Evolutionary conservation across 2,329 filamentous ascomycete genomes (phyloP), one percentile per base, ranked within the genome.

Genomic region (Nemania diffusa): DNA sequence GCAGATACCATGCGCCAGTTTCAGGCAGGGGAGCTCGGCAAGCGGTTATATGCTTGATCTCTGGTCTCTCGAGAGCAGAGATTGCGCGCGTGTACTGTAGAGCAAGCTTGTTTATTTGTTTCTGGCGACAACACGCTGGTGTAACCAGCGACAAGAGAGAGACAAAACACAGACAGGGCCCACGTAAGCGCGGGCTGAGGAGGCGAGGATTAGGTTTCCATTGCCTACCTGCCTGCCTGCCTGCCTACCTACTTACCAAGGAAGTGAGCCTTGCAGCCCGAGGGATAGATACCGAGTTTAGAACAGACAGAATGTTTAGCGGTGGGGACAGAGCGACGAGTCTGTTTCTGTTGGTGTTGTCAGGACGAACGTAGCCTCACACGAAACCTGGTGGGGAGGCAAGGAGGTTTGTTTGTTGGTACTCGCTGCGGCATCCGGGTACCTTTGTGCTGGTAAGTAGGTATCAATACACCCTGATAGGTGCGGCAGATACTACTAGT

Each of bases 1-100:
- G 46, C 37, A 62, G 62, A 65, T 68, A 58, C 66, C 52, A 34
- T 68, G 63, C 59, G 40, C 59, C 63, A 69, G 66, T 59, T 46
- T 50, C 57, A 59, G 58, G 57, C 32, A 65, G 55, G 48, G 53
- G 37, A 42, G 34, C 57, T 59, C 46, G 52, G 57, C 51, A 57
- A 27, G 26, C 22, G 55, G 50, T 22, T 53, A 17, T 5, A 22
- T 26, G 46, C 46, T 15, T 20, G 26, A 59, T 55, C 53, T 42
- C 29, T 34, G n/a, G 53, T 15, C 32, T 57, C 24, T 63, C 46
- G 42, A 50, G 15, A 22, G 42, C 5, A 46, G 22, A 24, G 65
- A 53, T 64, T 60, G 40, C 62, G 57, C 48, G 40, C 57, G 57
- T 15, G 50, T n/a, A n/a, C 46, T 60, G 51, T 42, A 22, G 50